These are phyloP conservation scores for Jamesozyma rosinii DNA, from an alignment of 805 yeast species.

Conservation along the genomic window DNA sequence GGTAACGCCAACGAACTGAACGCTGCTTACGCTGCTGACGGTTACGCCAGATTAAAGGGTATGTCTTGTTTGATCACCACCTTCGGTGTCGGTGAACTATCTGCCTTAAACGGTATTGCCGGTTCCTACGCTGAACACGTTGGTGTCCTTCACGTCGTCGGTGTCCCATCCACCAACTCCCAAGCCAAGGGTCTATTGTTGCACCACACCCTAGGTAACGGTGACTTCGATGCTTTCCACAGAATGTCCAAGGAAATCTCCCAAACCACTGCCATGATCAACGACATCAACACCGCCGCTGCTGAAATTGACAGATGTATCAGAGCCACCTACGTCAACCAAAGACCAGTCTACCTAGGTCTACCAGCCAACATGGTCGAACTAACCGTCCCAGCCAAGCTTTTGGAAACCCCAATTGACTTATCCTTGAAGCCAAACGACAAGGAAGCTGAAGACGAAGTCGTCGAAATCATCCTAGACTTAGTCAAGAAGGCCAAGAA, in stretches of 20 bases:
- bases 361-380: slow-evolving; percentile 68
- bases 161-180: slow-evolving; percentile 68
- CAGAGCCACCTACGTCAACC: slow-evolving; percentile 49
- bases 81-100: slow-evolving; percentile 81
- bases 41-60: slow-evolving; percentile 73
- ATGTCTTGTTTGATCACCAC: slow-evolving; percentile 67
- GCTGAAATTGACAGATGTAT: slow-evolving; percentile 56
- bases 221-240: slow-evolving; percentile 61
- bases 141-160: slow-evolving; percentile 73
- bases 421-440: slow-evolving; percentile 44
- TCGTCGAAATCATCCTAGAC: slow-evolving; percentile 37
- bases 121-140: slow-evolving; percentile 85
- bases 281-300: slow-evolving; percentile 52
- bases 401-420: slow-evolving; percentile 51
- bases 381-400: slow-evolving; percentile 40
- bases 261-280: slow-evolving; percentile 47
- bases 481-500: slow-evolving; percentile 44
- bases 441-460: slow-evolving; percentile 47
- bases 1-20: slow-evolving; percentile 85
- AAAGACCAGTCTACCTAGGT: slow-evolving; percentile 68
- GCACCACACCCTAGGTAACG: slow-evolving; percentile 71
- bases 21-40: slow-evolving; percentile 77
- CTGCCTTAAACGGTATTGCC: slow-evolving; percentile 75
- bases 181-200: slow-evolving; percentile 53
- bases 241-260: slow-evolving; percentile 60